Conservation (phyloP, 192 early-diverging fungal genomes). For the Allomyces macrogynus region DNA sequence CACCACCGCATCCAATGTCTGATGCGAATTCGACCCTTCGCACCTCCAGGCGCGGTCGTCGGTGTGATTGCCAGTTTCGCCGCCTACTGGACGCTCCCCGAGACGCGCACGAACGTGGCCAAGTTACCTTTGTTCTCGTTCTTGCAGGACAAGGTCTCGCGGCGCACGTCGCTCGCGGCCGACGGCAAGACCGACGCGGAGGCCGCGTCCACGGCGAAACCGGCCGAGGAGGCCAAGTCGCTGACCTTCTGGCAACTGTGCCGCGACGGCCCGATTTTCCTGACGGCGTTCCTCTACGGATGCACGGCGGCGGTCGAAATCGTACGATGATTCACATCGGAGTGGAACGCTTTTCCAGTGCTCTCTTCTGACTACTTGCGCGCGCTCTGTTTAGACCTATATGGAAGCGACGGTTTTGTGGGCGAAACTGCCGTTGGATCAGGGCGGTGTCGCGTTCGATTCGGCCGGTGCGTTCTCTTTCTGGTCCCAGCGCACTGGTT, state of each 20-base stretch:
- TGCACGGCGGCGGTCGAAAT: not conserved
- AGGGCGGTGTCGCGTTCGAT: not conserved
- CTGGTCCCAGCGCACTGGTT: too few species aligned
- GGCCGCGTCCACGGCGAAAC: too few species aligned
- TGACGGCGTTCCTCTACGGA: not conserved
- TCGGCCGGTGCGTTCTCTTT: not conserved
- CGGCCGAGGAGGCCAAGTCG: not conserved
- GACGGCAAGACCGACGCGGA: too few species aligned
- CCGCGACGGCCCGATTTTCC: not conserved
- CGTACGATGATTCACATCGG: not conserved
- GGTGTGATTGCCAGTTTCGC: too few species aligned
- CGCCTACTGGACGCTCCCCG: not conserved
- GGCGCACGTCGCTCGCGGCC: too few species aligned
- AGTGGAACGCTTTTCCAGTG: too few species aligned
- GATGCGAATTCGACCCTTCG: too few species aligned
- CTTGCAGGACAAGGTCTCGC: not conserved
- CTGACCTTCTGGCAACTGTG: not conserved
- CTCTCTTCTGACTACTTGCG: too few species aligned
- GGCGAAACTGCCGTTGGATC: not conserved
- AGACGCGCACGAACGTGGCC: not conserved
- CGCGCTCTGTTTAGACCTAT: not conserved
- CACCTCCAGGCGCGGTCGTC: too few species aligned
- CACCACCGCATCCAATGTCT: too few species aligned
- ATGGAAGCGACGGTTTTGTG: not conserved
- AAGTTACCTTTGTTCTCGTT: not conserved